phyloP scores from a whole-genome alignment of 306 rosid genomes.

The Arachis hypogaea region DNA sequence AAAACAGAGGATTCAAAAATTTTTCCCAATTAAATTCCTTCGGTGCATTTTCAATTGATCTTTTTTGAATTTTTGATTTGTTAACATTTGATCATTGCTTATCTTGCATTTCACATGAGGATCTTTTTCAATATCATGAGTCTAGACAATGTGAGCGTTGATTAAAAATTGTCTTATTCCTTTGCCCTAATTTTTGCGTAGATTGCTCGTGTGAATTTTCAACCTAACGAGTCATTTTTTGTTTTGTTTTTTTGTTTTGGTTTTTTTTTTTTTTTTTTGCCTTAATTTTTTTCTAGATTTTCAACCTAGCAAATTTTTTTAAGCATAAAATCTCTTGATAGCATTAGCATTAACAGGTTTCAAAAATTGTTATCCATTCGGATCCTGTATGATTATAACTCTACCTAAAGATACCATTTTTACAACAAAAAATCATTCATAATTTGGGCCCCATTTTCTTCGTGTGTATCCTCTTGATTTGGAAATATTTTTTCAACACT shows the following conservation, averaged over 20 bases:
- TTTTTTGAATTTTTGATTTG: too few relatives aligned
- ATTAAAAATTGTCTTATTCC: background rate
- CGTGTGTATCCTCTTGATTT: background rate
- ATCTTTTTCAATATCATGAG: too few relatives aligned
- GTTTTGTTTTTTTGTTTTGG: too few relatives aligned
- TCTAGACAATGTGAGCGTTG: too few relatives aligned
- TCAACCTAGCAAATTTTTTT: too few relatives aligned
- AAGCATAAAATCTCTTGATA: background rate
- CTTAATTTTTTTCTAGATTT: too few relatives aligned
- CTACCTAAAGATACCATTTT: background rate
- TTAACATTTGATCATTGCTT: too few relatives aligned
- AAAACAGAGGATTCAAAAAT: too few relatives aligned
- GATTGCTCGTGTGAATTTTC: background rate
- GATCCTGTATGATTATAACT: background rate
- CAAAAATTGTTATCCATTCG: background rate
- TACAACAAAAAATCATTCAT: background rate
- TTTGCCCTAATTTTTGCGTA: background rate
- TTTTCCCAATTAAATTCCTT: too few relatives aligned
- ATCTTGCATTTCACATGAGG: too few relatives aligned
- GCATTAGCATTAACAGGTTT: background rate
- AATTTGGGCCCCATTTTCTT: background rate
- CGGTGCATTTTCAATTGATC: too few relatives aligned
- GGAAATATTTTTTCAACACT: background rate
- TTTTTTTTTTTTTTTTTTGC: too few relatives aligned
- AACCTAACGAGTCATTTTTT: background rate